A percentile compares a stretch with the other conserved stretches of the same genome.
These are phyloP conservation scores for Colletotrichum sp. DNA, from an alignment of 2,329 filamentous ascomycete genomes.

Conservation along the genomic window DNA sequence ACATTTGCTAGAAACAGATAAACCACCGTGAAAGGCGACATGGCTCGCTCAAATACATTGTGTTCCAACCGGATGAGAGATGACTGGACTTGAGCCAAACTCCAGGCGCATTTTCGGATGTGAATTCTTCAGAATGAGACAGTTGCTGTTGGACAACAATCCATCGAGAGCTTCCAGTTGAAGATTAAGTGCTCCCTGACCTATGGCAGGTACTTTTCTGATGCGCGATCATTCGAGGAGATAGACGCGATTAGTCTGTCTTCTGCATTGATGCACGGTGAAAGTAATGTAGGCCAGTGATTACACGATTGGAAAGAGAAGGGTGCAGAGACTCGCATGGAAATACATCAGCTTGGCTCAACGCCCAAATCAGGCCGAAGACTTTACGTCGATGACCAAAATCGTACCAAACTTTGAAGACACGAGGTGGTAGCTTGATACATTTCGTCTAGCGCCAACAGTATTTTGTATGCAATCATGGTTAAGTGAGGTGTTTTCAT, in stretches of 20 bases:
- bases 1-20: neutral
- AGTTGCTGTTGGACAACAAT: neutral
- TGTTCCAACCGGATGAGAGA: neutral
- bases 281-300: neutral
- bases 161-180: neutral
- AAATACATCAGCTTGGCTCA: neutral
- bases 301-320: neutral
- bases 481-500: neutral
- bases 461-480: neutral
- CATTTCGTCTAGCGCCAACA: neutral
- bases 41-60: neutral
- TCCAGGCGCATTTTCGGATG: neutral
- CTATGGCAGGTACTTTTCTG: neutral
- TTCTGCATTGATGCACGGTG: accelerated
- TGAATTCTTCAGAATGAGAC: neutral
- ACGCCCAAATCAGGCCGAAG: neutral
- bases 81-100: neutral
- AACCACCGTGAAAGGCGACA: neutral
- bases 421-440: accelerated
- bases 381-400: neutral
- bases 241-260: neutral
- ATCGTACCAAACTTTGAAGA: neutral
- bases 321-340: neutral
- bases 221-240: neutral
- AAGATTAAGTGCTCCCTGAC: neutral